Conservation (phyloP, 140 eudicot genomes). For the Stevia rebaudiana region DNA sequence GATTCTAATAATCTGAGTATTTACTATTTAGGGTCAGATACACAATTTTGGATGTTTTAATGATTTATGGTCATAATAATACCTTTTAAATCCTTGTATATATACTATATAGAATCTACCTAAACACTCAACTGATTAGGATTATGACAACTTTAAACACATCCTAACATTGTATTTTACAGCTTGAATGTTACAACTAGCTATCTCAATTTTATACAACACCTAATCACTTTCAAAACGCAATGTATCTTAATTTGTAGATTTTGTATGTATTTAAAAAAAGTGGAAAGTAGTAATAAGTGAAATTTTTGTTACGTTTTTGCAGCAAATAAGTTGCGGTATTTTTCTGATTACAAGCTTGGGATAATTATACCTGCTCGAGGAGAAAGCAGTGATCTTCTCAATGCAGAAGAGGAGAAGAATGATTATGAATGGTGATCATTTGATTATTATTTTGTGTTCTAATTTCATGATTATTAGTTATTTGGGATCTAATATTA, state of each 20-base stretch:
- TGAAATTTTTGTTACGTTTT: neutral
- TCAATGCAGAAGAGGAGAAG: conserved; percentile 64
- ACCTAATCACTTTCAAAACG: neutral
- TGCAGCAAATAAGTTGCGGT: conserved; percentile 53
- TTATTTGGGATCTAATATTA: neutral
- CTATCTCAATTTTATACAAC: neutral
- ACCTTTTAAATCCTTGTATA: too few species aligned
- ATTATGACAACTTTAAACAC: too few species aligned
- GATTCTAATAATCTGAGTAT: too few species aligned
- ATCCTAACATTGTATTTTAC: neutral
- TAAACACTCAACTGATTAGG: neutral
- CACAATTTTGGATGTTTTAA: neutral
- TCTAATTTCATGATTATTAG: neutral
- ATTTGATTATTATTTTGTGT: neutral
- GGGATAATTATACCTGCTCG: conserved; percentile 65
- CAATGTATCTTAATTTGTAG: neutral
- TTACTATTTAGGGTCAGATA: too few species aligned
- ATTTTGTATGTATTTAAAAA: neutral
- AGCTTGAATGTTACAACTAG: too few species aligned
- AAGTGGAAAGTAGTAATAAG: neutral
- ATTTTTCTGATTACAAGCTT: conserved; percentile 55
- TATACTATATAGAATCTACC: neutral
- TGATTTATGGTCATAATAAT: neutral
- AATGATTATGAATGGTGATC: conserved; percentile 87
- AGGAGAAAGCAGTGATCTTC: conserved; percentile 81